A percentile compares a stretch with the other conserved stretches of the same genome.
Conservation (phyloP, 495 filamentous ascomycete genomes). For the Physcia stellaris region DNA sequence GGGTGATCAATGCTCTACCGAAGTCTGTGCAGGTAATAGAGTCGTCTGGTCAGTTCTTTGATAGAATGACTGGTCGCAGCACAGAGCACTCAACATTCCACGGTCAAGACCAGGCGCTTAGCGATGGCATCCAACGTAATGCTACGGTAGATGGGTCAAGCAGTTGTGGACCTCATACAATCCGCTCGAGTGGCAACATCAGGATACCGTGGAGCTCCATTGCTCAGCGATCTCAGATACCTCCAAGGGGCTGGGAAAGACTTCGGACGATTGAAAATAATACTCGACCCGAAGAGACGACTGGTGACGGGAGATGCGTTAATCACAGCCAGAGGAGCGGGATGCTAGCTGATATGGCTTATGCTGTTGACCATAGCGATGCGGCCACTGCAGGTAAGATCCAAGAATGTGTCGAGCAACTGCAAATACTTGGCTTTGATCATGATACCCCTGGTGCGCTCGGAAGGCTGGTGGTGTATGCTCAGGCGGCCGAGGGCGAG, state of each 20-base stretch:
- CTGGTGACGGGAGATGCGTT: not conserved
- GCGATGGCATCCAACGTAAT: conserved; percentile 7
- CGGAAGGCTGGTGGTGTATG: conserved; percentile 36
- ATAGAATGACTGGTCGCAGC: no score
- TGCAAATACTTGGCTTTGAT: conserved; percentile 37
- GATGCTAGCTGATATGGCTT: no score
- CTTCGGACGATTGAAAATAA: no score
- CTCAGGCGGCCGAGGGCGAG: conserved; percentile 33
- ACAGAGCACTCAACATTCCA: no score
- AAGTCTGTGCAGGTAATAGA: no score
- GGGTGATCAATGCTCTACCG: conserved; percentile 21
- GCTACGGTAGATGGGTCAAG: conserved; percentile 16
- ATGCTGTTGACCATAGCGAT: not conserved
- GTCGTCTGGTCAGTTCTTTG: no score
- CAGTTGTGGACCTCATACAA: conserved; percentile 11
- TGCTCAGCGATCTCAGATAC: no score
- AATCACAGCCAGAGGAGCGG: no score
- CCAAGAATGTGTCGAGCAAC: conserved; percentile 30
- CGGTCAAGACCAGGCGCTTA: conserved; percentile 8
- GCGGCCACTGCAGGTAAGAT: conserved; percentile 18
- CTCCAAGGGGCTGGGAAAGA: no score
- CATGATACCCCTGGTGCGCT: conserved; percentile 26
- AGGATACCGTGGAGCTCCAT: conserved; percentile 19
- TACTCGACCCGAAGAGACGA: no score
- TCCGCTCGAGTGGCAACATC: conserved; percentile 16